Evolutionary conservation across 1,139 yeast genomes (phyloP), one percentile per base, ranked within the genome.

Genomic region (Taphrina communis): DNA sequence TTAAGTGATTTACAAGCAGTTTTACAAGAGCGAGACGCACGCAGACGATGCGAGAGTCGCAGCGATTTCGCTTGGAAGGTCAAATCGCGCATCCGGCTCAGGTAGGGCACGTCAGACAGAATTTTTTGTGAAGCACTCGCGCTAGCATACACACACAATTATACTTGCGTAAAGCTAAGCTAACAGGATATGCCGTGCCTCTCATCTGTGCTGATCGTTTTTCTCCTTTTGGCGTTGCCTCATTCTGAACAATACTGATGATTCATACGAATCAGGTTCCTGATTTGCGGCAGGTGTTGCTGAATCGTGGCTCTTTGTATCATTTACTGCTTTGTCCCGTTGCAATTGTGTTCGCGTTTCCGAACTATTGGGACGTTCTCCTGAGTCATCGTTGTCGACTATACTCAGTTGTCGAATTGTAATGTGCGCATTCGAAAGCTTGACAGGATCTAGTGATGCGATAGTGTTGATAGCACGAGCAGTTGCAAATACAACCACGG

Each of bases 11-110:
- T 44, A 17, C 51, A 58, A 25, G 62, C 62, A 58, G n/a, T 46
- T 56, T 56, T 58, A 38, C 62, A 58, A 44, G 53, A 46, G 62
- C 62, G 62, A 56, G 11, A 38, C 8, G 9, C 39, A 8, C 9
- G 36, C 12, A 17, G 48, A 44, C n/a, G 19, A 44, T 17, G 8
- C 48, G n/a, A 44, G 19, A 44, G 21, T 44, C n/a, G 9, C 3
- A n/a, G 48, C 17, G 19, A 12, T n/a, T 19, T 44, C 19, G 31
- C 31, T 25, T 25, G 31, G 4, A 25, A 2, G 31, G 31, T 25
- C 31, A 25, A 2, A 25, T 25, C 31, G 31, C 48, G 48, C n/a
- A 14, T 17, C 8, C n/a, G 19, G 8, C 19, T 44, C 8, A 12
- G 19, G n/a, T 8, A n/a, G 48, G 8, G 19, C 48, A 44, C 12